Percentiles rank a stretch among this genome's conserved stretches.
Conservation (phyloP, 495 filamentous ascomycete species). For the Annulohypoxylon maeteangense region DNA sequence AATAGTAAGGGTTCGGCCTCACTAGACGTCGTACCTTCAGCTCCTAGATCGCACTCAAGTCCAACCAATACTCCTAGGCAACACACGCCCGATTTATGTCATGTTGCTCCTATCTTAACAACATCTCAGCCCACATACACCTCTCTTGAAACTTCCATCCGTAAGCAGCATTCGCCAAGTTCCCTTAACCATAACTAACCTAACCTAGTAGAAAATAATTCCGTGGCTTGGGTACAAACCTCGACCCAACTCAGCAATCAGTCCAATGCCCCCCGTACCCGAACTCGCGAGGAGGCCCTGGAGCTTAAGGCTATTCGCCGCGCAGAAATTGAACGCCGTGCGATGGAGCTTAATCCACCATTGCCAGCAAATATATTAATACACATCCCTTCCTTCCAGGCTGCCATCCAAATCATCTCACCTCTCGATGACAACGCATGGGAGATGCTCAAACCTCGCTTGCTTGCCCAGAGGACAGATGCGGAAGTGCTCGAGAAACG, state of each 20-base stretch:
- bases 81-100: neutral
- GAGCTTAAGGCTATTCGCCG: constrained; percentile 68
- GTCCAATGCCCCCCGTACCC: constrained; percentile 41
- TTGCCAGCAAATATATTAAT: constrained; percentile 66
- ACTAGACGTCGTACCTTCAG: neutral
- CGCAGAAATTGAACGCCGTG: constrained; percentile 75
- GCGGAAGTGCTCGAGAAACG: constrained; percentile 67
- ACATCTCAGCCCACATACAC: neutral
- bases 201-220: constrained; percentile 8
- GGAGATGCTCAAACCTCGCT: constrained; percentile 70
- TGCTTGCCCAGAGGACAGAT: constrained; percentile 69
- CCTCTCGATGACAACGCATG: constrained; percentile 72
- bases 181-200: neutral
- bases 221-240: neutral
- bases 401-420: constrained; percentile 71
- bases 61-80: constrained; percentile 1
- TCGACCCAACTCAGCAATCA: neutral
- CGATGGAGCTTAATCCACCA: constrained; percentile 69
- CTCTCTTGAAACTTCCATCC: neutral
- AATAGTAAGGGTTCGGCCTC: constrained; percentile 2
- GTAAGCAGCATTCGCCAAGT: neutral
- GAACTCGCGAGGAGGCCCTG: constrained; percentile 57
- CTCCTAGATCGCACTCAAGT: constrained; percentile 7
- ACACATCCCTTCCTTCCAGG: constrained; percentile 75
- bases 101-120: neutral